Base-by-base conservation (phyloP, 129 eudicot genomes). In the Pittosporum tobira region DNA sequence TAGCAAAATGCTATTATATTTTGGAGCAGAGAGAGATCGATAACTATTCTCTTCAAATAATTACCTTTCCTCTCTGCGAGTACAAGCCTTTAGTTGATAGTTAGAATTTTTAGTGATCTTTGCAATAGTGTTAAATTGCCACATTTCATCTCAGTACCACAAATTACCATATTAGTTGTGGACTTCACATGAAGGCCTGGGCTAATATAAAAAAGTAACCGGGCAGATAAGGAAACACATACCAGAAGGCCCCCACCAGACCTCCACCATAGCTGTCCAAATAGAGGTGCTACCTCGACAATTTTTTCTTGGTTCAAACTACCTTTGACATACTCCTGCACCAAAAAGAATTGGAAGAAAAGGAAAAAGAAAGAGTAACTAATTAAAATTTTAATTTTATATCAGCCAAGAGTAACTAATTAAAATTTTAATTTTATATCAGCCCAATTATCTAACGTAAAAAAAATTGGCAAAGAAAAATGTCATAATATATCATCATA, bases 231-330 rank as follows among this genome's bases (percentile, higher is more conserved):
- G 72, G 62, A 36, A 64, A 36, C 60, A 77, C 95, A 57, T 87
- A 87, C 95, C 95, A 82, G 75, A 66, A 45, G 69, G 36, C 30
- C 51, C 77, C 56, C 64, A 68, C 72, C 27, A 81, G 56, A 71
- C 51, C 76, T 61, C 54, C 67, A 58, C 72, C 61, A 62, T 56
- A 15, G 65, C 72, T 31, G 66, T 68, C 66, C 70, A 62, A 69
- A 50, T 63, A 63, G 40, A 25, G 24, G 25, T 43, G 74, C 48
- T 58, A 79, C 73, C n/a, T n/a, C n/a, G n/a, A n/a, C n/a, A n/a
- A n/a, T n/a, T n/a, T n/a, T n/a, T n/a, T n/a, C n/a, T n/a, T n/a
- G n/a, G n/a, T n/a, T n/a, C n/a, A n/a, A n/a, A n/a, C n/a, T n/a
- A n/a, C n/a, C n/a, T 52, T 82, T 36, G 68, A 48, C 26, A 51